Base-by-base conservation (phyloP, 495 filamentous ascomycete genomes). In the Aspergillus biplanus region DNA sequence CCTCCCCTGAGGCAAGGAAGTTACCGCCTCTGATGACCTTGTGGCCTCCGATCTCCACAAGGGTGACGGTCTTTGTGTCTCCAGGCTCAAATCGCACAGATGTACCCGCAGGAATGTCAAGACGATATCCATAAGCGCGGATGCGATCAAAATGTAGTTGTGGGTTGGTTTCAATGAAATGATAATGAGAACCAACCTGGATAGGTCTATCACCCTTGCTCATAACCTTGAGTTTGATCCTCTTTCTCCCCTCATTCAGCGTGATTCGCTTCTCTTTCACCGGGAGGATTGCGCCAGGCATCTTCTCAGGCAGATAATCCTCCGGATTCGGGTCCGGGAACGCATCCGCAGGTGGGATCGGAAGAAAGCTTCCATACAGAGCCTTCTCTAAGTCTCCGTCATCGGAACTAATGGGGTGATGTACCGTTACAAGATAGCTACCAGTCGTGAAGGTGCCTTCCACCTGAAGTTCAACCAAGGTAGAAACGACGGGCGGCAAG, bases 51-150 rank as follows among this genome's bases (percentile, higher is more conserved):
- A 98, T 97, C 75, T 97, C 89, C 27, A 98, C 94, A 13, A 97
- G 79, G 3, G 86, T 90, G n/a, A 97, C 96, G 9, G 92, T 97
- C 81, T 92, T 96, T 34, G 86, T 87, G 74, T 97, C 93, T 46
- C 95, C 95, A 0, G 95, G 94, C 78, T 99, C 95, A 65, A 99
- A 99, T 37, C 95, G 86, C 35, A 98, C 88, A 15, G 93, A 95
- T 1, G 93, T 97, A 13, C 95, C 95, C 11, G 96, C 92, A 3
- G 93, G 75, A 46, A 98, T 93, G 70, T 99, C 93, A 21, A 99
- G 82, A 11, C 93, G 85, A 73, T 83, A 97, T 4, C 95, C 95
- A 67, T 93, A 93, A 1, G 93, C 83, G 54, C 86, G 85, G 33
- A 86, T 73, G n/a, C 95, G 90, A 74, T 99, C 95, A 73, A 99